Percentiles rank a stretch among this genome's conserved stretches.
Conservation (phyloP, 2,329 filamentous ascomycete genomes). For the Cytospora piceae region DNA sequence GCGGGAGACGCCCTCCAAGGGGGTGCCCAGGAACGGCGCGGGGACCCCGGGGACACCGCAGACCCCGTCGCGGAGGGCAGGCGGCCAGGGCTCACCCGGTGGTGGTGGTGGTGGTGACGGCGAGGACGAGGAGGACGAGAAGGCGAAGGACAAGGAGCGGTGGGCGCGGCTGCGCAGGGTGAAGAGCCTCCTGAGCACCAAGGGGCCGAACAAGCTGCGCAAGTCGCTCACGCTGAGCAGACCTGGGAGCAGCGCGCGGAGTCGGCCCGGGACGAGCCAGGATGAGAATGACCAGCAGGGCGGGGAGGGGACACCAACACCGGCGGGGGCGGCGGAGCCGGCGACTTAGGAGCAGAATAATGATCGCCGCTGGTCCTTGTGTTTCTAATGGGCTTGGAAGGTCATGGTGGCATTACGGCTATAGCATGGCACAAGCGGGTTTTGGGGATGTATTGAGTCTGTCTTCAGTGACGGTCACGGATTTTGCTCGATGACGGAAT, state of each 20-base stretch:
- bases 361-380: no score
- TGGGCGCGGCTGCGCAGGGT: conserved; percentile 73
- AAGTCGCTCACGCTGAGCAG: conserved; percentile 43
- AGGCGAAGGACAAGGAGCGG: conserved; percentile 70
- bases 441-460: background rate
- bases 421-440: background rate
- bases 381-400: background rate
- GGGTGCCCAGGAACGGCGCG: conserved; percentile 32
- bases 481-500: background rate
- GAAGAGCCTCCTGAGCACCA: conserved; percentile 72
- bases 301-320: conserved; percentile 5
- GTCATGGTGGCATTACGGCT: background rate
- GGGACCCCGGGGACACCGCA: background rate
- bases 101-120: conserved; percentile 31
- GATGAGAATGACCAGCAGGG: conserved; percentile 19
- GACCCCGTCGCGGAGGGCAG: background rate
- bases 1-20: conserved; percentile 36
- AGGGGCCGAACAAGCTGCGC: conserved; percentile 58
- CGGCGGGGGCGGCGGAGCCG: background rate
- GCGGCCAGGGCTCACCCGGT: background rate
- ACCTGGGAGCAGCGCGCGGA: conserved; percentile 45
- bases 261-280: conserved; percentile 45
- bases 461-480: background rate
- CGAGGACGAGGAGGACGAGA: conserved; percentile 48
- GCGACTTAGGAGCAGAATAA: no score